Evolutionary conservation across 306 rosid species (phyloP).

Genomic region (Lagenaria siceraria): DNA sequence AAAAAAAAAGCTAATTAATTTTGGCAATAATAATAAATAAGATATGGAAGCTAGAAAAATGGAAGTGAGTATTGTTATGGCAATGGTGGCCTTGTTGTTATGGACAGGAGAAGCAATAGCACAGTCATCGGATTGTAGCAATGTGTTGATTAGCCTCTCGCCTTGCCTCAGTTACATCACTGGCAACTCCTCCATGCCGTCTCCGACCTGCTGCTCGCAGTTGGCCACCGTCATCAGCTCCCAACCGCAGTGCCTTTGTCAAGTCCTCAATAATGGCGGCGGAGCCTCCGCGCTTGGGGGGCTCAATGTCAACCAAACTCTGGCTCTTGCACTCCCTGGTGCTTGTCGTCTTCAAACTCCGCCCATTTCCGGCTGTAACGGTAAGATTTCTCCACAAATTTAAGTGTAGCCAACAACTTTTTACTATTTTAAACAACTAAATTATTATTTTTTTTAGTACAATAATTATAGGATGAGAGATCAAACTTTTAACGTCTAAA

Average conservation of each 20-base stretch:
- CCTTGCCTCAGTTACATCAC: constrained; percentile 58
- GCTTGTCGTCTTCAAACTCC: constrained; percentile 70
- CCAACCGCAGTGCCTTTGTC: constrained; percentile 57
- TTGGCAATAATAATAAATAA: no score
- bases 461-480: no score
- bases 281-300: constrained; percentile 41
- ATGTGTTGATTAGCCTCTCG: constrained; percentile 37
- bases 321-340: constrained; percentile 51
- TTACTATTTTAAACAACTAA: no score
- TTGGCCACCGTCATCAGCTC: constrained; percentile 41
- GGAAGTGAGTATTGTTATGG: constrained; percentile 31
- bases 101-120: constrained; percentile 33
- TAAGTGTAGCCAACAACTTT: no score
- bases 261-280: constrained; percentile 28
- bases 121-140: constrained; percentile 44
- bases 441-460: no score
- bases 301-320: constrained; percentile 48
- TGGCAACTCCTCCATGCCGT: constrained; percentile 56
- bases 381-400: no score
- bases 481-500: no score
- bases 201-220: constrained; percentile 64
- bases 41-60: no score
- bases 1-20: no score
- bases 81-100: constrained; percentile 12
- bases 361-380: constrained; percentile 5